Evolutionary conservation across 83 land plant species (phyloP).

Genomic region (Larix sibirica): DNA sequence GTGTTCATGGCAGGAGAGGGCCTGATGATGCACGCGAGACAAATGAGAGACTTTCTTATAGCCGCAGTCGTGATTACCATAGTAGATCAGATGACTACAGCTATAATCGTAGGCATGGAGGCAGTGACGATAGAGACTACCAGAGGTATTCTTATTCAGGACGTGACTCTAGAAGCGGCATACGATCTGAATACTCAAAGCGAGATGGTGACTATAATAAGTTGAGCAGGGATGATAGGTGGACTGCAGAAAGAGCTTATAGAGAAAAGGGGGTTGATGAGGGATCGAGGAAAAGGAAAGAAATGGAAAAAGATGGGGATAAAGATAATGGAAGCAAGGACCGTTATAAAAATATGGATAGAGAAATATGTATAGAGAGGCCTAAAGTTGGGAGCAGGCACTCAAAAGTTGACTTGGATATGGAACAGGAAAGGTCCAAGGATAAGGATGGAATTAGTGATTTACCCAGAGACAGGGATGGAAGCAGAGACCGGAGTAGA

Average conservation of each 20-base stretch:
- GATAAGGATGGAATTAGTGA: constrained; percentile 18
- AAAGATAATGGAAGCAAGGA: constrained; percentile 23
- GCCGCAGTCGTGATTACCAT: constrained; percentile 27
- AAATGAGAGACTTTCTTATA: constrained; percentile 33
- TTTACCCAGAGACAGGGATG: constrained; percentile 16
- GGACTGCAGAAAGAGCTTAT: constrained; percentile 24
- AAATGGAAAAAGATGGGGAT: constrained; percentile 39
- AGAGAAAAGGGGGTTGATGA: constrained; percentile 33
- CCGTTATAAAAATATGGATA: constrained; percentile 23
- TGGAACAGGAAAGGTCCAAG: constrained; percentile 8
- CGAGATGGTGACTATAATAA: constrained; percentile 29
- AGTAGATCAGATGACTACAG: constrained; percentile 36
- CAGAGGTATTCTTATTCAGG: constrained; percentile 33
- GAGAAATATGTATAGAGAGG: constrained; percentile 30
- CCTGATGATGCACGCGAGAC: constrained; percentile 33
- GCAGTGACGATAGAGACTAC: constrained; percentile 39
- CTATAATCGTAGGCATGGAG: constrained; percentile 29
- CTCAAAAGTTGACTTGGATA: constrained; percentile 10
- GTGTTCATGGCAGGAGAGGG: constrained; percentile 19
- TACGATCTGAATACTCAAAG: constrained; percentile 19
- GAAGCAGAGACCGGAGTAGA: constrained; percentile 16
- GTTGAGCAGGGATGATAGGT: constrained; percentile 24
- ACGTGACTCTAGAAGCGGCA: constrained; percentile 32
- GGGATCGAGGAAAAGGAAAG: constrained; percentile 31
- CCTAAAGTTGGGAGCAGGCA: constrained; percentile 27